phyloP scores from a whole-genome alignment of 202 grass and related monocot genomes.

The Panicum hallii region DNA sequence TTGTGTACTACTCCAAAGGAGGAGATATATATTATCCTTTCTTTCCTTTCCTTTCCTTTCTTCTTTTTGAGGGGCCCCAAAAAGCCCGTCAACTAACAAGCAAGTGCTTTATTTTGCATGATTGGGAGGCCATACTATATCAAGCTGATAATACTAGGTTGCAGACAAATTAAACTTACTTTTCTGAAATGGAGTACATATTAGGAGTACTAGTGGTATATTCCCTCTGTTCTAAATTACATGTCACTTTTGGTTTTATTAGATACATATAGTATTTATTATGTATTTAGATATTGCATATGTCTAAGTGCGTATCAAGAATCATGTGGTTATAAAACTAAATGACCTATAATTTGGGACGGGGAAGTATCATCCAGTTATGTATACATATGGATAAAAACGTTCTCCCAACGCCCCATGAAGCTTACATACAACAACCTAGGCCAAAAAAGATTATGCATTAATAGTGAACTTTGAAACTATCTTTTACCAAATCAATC shows the following conservation, averaged over 20 bases:
- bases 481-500: background rate
- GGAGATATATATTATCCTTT: background rate
- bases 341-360: too few relatives aligned
- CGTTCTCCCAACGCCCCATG: background rate
- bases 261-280: too few relatives aligned
- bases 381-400: background rate
- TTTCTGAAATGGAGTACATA: background rate
- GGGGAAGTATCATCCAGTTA: too few relatives aligned
- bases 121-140: conserved; percentile 9
- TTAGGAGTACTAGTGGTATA: background rate
- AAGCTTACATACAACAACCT: background rate
- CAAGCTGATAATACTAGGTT: background rate
- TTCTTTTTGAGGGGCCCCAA: background rate
- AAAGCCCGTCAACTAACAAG: background rate
- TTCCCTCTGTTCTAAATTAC: too few relatives aligned
- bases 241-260: too few relatives aligned
- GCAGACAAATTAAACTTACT: background rate
- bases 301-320: too few relatives aligned
- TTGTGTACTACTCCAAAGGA: background rate
- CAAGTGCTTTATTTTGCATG: conserved; percentile 8
- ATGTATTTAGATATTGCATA: too few relatives aligned
- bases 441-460: background rate
- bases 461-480: background rate
- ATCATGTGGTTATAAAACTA: too few relatives aligned
- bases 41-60: background rate